Evolutionary conservation across 305 asterid species (phyloP).

Genomic region (Coffea humblotiana): DNA sequence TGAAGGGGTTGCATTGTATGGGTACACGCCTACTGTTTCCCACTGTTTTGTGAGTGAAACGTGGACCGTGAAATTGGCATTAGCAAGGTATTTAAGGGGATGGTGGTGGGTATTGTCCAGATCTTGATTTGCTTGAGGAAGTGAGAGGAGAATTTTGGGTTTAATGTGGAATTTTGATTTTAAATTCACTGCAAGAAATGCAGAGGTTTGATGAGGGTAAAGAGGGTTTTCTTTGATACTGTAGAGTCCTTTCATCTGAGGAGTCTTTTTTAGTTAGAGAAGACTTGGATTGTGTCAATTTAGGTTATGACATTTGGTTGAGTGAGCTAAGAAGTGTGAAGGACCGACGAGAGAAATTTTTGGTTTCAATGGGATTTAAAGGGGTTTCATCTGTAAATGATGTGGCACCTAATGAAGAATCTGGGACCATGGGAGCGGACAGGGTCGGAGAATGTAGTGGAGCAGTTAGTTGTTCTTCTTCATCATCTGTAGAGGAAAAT

Average conservation of each 20-base stretch:
- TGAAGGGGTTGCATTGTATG: slow-evolving; percentile 19
- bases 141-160: slow-evolving; percentile 19
- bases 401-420: slow-evolving; percentile 15
- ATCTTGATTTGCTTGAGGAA: slow-evolving; percentile 16
- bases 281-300: slow-evolving; percentile 11
- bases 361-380: slow-evolving; percentile 45
- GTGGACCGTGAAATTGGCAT: slow-evolving; percentile 40
- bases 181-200: slow-evolving; percentile 40
- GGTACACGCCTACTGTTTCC: slow-evolving; percentile 22
- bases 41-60: slow-evolving; percentile 34
- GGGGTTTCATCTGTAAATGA: slow-evolving; percentile 19
- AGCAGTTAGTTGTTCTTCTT: slow-evolving; percentile 30
- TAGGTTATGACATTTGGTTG: slow-evolving; percentile 55
- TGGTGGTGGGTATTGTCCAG: slow-evolving; percentile 1
- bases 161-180: slow-evolving; percentile 37
- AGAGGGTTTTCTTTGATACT: slow-evolving; percentile 66
- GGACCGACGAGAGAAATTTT: slow-evolving; percentile 48
- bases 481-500: slow-evolving; percentile 26
- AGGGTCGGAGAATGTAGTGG: slow-evolving; percentile 29
- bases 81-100: slow-evolving; percentile 20
- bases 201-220: slow-evolving; percentile 41
- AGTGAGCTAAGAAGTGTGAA: slow-evolving; percentile 59
- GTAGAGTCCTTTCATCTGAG: slow-evolving; percentile 38
- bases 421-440: slow-evolving; percentile 18
- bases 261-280: slow-evolving; percentile 26